These are phyloP conservation scores for Alternaria gansuensis DNA, from an alignment of 2,329 filamentous ascomycete genomes.

Conservation along the genomic window DNA sequence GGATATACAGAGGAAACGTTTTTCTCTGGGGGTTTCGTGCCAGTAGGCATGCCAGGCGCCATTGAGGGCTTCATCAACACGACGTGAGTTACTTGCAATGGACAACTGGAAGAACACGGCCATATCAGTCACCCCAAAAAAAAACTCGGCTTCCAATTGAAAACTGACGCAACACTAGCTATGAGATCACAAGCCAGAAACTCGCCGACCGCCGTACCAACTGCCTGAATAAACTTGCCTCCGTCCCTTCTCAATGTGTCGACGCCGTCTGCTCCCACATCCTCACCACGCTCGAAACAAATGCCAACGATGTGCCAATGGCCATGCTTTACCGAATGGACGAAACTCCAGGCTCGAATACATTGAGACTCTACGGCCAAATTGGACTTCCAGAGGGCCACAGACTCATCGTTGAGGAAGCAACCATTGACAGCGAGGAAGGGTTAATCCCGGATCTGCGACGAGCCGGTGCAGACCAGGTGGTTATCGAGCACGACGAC, in stretches of 20 bases:
- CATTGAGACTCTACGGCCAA: slow-evolving; percentile 37
- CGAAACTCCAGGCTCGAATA: slow-evolving; percentile 17
- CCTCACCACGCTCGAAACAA: slow-evolving; percentile 41
- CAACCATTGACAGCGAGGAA: slow-evolving; percentile 33
- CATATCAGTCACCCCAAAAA: not conserved
- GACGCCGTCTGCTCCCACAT: slow-evolving; percentile 40
- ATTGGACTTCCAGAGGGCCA: slow-evolving; percentile 43
- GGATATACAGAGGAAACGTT: slow-evolving; percentile 47
- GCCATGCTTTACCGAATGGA: slow-evolving; percentile 44
- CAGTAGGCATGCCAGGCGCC: slow-evolving; percentile 37
- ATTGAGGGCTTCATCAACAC: slow-evolving; percentile 32
- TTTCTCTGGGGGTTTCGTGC: slow-evolving; percentile 46
- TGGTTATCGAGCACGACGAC: slow-evolving; percentile 41
- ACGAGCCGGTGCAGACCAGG: slow-evolving; percentile 32
- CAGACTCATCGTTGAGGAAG: slow-evolving; percentile 35
- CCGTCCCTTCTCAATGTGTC: slow-evolving; percentile 34
- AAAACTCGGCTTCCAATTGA: not conserved
- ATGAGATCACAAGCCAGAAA: slow-evolving; percentile 46
- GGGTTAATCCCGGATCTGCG: slow-evolving; percentile 45
- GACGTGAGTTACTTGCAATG: slow-evolving; percentile 13
- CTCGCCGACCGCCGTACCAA: slow-evolving; percentile 45
- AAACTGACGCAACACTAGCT: slow-evolving; percentile 23
- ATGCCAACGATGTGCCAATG: slow-evolving; percentile 42
- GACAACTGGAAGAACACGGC: not conserved
- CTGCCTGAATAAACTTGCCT: slow-evolving; percentile 45